Evolutionary conservation across 2,329 filamentous ascomycete genomes (phyloP), one percentile per base, ranked within the genome.

Genomic region (Pestalotiopsis sp.): DNA sequence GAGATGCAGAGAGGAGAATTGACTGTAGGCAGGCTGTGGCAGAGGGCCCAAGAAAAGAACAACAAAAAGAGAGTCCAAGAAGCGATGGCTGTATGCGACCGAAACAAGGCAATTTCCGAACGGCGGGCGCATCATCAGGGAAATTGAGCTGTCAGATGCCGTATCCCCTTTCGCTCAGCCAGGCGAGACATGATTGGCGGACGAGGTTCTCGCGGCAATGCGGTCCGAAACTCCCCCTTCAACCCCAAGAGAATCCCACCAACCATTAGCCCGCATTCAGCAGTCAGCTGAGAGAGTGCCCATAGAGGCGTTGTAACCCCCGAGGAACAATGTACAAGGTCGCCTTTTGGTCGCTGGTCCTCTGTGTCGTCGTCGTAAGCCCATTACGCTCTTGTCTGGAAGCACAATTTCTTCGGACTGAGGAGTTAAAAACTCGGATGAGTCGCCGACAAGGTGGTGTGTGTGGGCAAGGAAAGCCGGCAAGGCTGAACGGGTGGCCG

Each of bases 71-170:
- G n/a, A 59, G 14, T 59, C 30, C 17, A 26, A 59, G 57, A 13
- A 72, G 44, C 79, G 80, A 20, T 78, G 17, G 17, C 17, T 52
- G 7, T 52, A n/a, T 52, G 44, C 44, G 44, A 52, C 44, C 44
- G 17, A n/a, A 52, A 52, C 44, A 52, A 52, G 44, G 17, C 44
- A 52, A 52, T 52, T 52, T 52, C 44, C 44, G 44, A 62, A 2
- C 73, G 67, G 52, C 69, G 65, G 59, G 59, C 35, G 59, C 59
- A 62, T 62, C 30, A 17, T 52, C 9, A 10, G 1, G 70, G 71
- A 26, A 20, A 65, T 55, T 55, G 66, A 66, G 66, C 72, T 72
- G 39, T 65, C 17, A 62, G 68, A 56, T 52, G 44, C 44, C 44
- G 66, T 68, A 24, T 68, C 65, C 64, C 17, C 26, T 58, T 66